Evolutionary conservation across 1,284 basidiomycete species (phyloP).

Genomic region (Pseudozyma sp.): DNA sequence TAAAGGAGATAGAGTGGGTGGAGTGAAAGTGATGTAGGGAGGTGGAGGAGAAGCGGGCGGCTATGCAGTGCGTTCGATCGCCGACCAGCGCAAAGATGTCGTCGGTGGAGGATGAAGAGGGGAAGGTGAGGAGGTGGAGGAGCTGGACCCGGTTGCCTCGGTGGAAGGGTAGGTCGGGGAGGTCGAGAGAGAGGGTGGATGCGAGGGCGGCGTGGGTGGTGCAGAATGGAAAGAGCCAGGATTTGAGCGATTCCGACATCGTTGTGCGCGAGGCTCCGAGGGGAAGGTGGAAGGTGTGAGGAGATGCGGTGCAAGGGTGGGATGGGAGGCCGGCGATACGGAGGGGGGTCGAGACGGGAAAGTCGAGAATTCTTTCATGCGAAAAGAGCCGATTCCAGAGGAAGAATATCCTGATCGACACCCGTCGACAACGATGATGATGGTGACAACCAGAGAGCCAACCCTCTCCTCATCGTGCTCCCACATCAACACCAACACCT

Average conservation of each 20-base stretch:
- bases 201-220: conserved; percentile 9
- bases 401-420: too few relatives aligned
- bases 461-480: too few relatives aligned
- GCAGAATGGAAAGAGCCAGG: conserved; percentile 30
- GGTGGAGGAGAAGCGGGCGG: conserved; percentile 18
- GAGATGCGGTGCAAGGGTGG: background rate
- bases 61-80: conserved; percentile 41
- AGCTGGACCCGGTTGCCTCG: conserved; percentile 41
- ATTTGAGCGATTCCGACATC: conserved; percentile 41
- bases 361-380: too few relatives aligned
- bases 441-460: too few relatives aligned
- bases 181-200: conserved; percentile 11
- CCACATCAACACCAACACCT: too few relatives aligned
- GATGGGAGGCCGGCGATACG: too few relatives aligned
- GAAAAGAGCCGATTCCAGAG: too few relatives aligned
- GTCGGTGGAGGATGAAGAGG: background rate
- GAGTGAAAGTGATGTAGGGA: conserved; percentile 16
- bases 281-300: too few relatives aligned
- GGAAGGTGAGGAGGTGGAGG: conserved; percentile 42
- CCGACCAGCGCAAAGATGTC: conserved; percentile 39
- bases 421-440: too few relatives aligned
- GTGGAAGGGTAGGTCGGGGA: conserved; percentile 28
- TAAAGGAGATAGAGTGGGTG: conserved; percentile 16
- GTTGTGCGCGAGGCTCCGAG: background rate
- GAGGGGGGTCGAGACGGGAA: too few relatives aligned